phyloP scores from a whole-genome alignment of 805 yeast species.

The Yamadazyma insecticola region DNA sequence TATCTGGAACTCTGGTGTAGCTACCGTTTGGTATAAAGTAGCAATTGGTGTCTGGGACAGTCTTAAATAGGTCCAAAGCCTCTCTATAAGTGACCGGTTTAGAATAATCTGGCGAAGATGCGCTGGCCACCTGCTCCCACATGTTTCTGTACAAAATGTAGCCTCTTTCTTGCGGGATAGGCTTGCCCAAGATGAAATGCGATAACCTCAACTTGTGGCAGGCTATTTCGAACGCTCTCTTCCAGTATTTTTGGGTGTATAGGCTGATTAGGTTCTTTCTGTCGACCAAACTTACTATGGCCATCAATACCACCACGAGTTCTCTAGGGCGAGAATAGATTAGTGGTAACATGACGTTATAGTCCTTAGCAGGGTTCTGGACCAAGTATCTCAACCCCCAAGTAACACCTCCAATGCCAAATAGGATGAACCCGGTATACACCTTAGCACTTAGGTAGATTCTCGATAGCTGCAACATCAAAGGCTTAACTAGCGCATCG shows the following conservation, averaged over 20 bases:
- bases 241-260: conserved; percentile 57
- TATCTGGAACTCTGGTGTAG: conserved; percentile 81
- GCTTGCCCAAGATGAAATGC: conserved; percentile 69
- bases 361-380: conserved; percentile 7
- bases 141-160: conserved; percentile 51
- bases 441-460: conserved; percentile 69
- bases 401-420: conserved; percentile 70
- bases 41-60: conserved; percentile 39
- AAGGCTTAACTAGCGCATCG: conserved; percentile 79
- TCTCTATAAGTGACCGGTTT: conserved; percentile 49
- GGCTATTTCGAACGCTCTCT: conserved; percentile 47
- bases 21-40: conserved; percentile 78
- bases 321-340: conserved; percentile 5
- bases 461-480: conserved; percentile 66
- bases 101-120: conserved; percentile 49
- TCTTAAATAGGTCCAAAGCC: conserved; percentile 41
- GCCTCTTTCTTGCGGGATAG: conserved; percentile 68
- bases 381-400: conserved; percentile 37
- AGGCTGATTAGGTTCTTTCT: conserved; percentile 14
- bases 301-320: neutral
- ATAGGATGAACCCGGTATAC: conserved; percentile 64
- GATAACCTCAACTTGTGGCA: conserved; percentile 64
- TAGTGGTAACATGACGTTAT: conserved; percentile 23
- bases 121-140: conserved; percentile 38
- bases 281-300: conserved; percentile 2